These are phyloP conservation scores for Blastobotrys serpentis DNA, from an alignment of 1,139 yeast genomes.

Conservation along the genomic window DNA sequence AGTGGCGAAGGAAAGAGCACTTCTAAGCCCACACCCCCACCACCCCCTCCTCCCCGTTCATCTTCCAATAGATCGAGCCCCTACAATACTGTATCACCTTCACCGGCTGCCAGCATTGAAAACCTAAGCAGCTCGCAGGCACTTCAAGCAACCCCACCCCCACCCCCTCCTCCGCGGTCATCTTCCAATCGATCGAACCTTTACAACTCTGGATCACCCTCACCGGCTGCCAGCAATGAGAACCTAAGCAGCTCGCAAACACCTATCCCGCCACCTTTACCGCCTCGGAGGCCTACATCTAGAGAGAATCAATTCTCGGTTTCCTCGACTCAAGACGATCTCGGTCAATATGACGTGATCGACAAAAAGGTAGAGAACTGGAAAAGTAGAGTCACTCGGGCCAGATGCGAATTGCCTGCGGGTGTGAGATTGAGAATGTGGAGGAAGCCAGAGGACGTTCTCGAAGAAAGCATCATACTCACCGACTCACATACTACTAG, in stretches of 20 bases:
- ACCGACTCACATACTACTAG: constrained; percentile 16
- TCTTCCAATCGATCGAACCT: background rate
- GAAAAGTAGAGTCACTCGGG: constrained; percentile 43
- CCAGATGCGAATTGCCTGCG: constrained; percentile 37
- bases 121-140: background rate
- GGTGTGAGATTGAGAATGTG: constrained; percentile 37
- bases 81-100: background rate
- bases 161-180: constrained; percentile 18
- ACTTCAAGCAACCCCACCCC: constrained; percentile 12
- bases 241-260: background rate
- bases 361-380: constrained; percentile 47
- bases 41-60: constrained; percentile 18
- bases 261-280: constrained; percentile 7
- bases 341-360: constrained; percentile 28
- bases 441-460: constrained; percentile 39
- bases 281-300: constrained; percentile 9
- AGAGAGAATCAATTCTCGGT: constrained; percentile 21
- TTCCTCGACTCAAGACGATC: constrained; percentile 34
- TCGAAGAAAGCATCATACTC: constrained; percentile 26
- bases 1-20: background rate
- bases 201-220: background rate
- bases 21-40: constrained; percentile 15
- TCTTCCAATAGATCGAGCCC: background rate
- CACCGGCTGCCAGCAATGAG: background rate
- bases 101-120: background rate